Evolutionary conservation across 208 protist genomes (phyloP).

Genomic region (Leishmania tarentolae): DNA sequence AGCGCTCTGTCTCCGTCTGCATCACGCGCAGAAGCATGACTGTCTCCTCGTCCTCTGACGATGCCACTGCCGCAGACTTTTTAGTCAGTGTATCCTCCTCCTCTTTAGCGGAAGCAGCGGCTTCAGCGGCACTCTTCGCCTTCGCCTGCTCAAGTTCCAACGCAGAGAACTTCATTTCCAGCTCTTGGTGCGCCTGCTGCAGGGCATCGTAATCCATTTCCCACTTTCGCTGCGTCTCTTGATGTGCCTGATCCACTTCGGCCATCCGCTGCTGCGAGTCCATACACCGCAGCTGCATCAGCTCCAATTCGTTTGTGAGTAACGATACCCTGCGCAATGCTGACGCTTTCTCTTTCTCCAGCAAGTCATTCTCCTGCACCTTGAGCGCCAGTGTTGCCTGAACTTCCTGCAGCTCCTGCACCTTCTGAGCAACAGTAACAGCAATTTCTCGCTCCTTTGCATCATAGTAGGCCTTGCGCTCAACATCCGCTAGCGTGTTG

Average conservation of each 20-base stretch:
- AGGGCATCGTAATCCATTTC: conserved; percentile 36
- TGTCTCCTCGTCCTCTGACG: conserved; percentile 67
- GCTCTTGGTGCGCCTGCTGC: conserved; percentile 35
- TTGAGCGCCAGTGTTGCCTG: conserved; percentile 38
- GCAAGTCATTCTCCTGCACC: conserved; percentile 44
- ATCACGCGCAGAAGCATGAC: conserved; percentile 80
- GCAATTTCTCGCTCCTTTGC: conserved; percentile 54
- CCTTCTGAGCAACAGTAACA: conserved; percentile 26
- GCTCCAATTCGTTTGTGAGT: conserved; percentile 76
- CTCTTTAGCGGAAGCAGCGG: conserved; percentile 2
- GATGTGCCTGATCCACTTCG: conserved; percentile 30
- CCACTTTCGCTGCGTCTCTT: conserved; percentile 28
- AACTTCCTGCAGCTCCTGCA: conserved; percentile 16
- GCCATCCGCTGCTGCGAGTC: conserved; percentile 42
- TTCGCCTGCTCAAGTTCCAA: conserved; percentile 19
- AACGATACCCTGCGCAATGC: conserved; percentile 59
- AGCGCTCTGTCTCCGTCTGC: conserved; percentile 73
- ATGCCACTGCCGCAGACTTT: conserved; percentile 12
- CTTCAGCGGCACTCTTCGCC: conserved; percentile 7
- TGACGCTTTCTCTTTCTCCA: conserved; percentile 71
- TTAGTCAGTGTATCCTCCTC: conserved; percentile 7
- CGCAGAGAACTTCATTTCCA: conserved; percentile 33
- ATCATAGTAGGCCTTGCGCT: conserved; percentile 46
- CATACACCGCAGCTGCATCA: conserved; percentile 51
- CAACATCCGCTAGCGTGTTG: conserved; percentile 51